Conservation (phyloP, 129 eudicot genomes). For the Centaurea solstitialis region DNA sequence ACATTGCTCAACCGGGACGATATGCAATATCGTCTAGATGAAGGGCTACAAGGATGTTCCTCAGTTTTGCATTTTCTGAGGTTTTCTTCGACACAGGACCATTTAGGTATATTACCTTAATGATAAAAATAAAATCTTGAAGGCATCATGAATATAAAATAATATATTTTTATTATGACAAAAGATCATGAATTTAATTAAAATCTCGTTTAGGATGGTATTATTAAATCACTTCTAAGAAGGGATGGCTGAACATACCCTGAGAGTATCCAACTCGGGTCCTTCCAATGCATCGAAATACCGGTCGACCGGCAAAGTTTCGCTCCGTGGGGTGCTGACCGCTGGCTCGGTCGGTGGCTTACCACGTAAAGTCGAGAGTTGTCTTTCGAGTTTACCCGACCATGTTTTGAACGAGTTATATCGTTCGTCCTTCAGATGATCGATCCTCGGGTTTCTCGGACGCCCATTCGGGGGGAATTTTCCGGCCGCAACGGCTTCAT, state of each 20-base stretch:
- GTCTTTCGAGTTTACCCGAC: slow-evolving; percentile 75
- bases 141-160: too few relatives aligned
- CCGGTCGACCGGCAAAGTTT: slow-evolving; percentile 58
- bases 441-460: slow-evolving; percentile 23
- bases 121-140: too few relatives aligned
- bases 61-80: too few relatives aligned
- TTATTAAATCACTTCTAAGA: too few relatives aligned
- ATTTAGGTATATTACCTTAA: too few relatives aligned
- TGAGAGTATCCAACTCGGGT: slow-evolving; percentile 76
- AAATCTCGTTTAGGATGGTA: too few relatives aligned
- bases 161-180: too few relatives aligned
- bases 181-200: too few relatives aligned
- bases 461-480: slow-evolving; percentile 24
- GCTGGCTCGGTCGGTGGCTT: slow-evolving; percentile 25
- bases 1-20: too few relatives aligned
- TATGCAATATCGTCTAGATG: too few relatives aligned
- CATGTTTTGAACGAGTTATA: slow-evolving; percentile 76
- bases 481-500: slow-evolving; percentile 24
- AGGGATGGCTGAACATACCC: slow-evolving; percentile 37
- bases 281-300: slow-evolving; percentile 89
- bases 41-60: too few relatives aligned
- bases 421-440: slow-evolving; percentile 45
- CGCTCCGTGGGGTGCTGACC: slow-evolving; percentile 25
- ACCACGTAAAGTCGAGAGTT: slow-evolving; percentile 55
- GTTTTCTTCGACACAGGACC: too few relatives aligned